Conservation (phyloP, 177 flowering plant species). For the Vitis hybrid region DNA sequence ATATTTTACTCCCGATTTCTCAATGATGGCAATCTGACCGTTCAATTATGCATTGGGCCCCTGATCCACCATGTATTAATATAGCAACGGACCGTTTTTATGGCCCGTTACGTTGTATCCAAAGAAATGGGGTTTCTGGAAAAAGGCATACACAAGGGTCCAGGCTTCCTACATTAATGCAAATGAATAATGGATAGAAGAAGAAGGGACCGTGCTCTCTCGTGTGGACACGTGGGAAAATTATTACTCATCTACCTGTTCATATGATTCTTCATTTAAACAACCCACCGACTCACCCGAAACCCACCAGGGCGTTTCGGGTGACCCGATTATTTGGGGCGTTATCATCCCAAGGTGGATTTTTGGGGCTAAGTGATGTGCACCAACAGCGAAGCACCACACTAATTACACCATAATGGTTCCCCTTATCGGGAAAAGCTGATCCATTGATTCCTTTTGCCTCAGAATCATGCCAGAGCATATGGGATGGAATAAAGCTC, state of each 20-base stretch:
- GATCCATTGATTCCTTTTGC: constrained; percentile 34
- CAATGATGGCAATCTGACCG: constrained; percentile 13
- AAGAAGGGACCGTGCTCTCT: too few relatives aligned
- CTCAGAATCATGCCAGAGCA: constrained; percentile 30
- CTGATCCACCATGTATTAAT: not conserved
- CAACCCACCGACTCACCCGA: too few relatives aligned
- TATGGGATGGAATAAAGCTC: constrained; percentile 26
- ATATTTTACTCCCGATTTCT: not conserved
- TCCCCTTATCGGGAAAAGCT: constrained; percentile 24
- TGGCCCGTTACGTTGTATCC: too few relatives aligned
- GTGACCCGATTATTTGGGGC: not conserved
- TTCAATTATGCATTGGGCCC: constrained; percentile 5
- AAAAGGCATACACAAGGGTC: too few relatives aligned
- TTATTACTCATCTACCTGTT: too few relatives aligned
- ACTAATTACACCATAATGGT: constrained; percentile 39
- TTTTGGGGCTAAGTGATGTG: constrained; percentile 17
- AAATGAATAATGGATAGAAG: too few relatives aligned
- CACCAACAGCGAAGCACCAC: constrained; percentile 6
- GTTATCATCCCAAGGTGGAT: constrained; percentile 11
- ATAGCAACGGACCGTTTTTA: too few relatives aligned
- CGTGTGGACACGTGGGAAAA: too few relatives aligned
- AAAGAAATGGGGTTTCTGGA: too few relatives aligned
- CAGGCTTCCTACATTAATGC: too few relatives aligned
- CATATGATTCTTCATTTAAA: too few relatives aligned
- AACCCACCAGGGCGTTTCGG: not conserved